Base-by-base conservation (phyloP, 2,329 filamentous ascomycete species). In the Coleophoma eucalyptorum region DNA sequence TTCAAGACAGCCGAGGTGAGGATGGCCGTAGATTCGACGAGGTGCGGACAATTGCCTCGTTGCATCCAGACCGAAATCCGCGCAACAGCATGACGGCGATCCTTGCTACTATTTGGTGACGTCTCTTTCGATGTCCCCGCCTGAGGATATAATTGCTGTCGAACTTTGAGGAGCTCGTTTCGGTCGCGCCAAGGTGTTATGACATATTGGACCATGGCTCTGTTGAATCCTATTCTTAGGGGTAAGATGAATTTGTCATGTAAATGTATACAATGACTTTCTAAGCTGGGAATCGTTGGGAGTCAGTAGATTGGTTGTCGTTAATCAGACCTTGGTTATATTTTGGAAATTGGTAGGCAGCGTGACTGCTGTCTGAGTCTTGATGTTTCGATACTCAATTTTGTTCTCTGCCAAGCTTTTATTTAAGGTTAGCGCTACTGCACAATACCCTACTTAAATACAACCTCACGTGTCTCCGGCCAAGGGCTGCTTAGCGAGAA, bases 21-120 rank as follows among this genome's bases (percentile, higher is more conserved):
- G 55, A 90, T 78, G 3, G 86, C 86, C 40, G 89, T 92, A 34
- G 86, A 88, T 69, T 93, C 89, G 49, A 93, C 80, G 68, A 90
- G 77, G 71, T 93, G 86, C 49, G 89, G 89, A 55, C 90, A 87
- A 60, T 82, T 82, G 56, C 84, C 84, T 65, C 87, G 81, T 62
- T 86, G 79, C 77, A 87, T 83, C 86, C 86, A 88, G 69, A 85
- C 78, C 40, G 78, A 77, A 45, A 85, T 81, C 46, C 77, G 73
- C 46, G 79, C 77, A 45, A 85, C 79, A 51, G 81, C 77, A 53
- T 74, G 69, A 61, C 73, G 72, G 53, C 67, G 65, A 50, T 64
- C 61, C 55, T 53, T 61, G 55, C 49, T 50, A 16, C 48, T 56
- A 15, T 18, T 44, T 19, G 19, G 55, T n/a, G 35, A 6, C 5